Conservation (phyloP, 2,329 filamentous ascomycete genomes). For the Penicillium sp. region DNA sequence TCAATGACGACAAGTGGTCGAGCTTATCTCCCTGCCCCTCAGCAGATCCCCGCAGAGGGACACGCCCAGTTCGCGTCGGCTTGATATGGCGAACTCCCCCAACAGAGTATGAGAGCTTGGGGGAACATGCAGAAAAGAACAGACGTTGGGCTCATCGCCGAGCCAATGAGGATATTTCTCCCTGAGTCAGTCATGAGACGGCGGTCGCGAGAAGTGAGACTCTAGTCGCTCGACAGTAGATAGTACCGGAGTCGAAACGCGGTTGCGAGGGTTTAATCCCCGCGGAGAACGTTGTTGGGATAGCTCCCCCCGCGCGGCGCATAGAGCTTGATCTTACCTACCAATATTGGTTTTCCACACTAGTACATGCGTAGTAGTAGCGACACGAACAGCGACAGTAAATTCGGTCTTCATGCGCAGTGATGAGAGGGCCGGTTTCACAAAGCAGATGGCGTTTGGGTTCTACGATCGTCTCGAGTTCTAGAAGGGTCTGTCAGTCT, state of each 20-base stretch:
- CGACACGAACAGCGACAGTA: background rate
- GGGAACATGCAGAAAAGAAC: background rate
- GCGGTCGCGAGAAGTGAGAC: background rate
- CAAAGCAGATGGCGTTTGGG: background rate
- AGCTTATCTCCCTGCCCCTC: background rate
- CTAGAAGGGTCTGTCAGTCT: slow-evolving; percentile 15
- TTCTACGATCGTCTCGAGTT: background rate
- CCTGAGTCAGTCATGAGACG: background rate
- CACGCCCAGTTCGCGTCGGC: background rate
- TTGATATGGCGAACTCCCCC: background rate
- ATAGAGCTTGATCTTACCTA: background rate
- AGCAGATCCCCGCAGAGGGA: background rate
- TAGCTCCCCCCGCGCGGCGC: background rate
- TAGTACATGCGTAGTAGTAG: background rate
- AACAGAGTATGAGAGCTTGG: background rate
- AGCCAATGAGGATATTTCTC: background rate
- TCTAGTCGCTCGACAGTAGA: background rate
- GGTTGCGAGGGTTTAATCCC: background rate
- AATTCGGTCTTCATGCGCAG: background rate
- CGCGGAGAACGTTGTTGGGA: slow-evolving; percentile 4
- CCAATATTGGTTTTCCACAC: background rate
- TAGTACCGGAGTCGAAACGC: too few species aligned
- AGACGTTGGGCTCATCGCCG: background rate
- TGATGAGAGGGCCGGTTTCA: background rate
- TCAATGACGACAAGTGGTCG: background rate